Conservation (phyloP, 2,329 filamentous ascomycete species). For the Exophiala xenobiotica region DNA sequence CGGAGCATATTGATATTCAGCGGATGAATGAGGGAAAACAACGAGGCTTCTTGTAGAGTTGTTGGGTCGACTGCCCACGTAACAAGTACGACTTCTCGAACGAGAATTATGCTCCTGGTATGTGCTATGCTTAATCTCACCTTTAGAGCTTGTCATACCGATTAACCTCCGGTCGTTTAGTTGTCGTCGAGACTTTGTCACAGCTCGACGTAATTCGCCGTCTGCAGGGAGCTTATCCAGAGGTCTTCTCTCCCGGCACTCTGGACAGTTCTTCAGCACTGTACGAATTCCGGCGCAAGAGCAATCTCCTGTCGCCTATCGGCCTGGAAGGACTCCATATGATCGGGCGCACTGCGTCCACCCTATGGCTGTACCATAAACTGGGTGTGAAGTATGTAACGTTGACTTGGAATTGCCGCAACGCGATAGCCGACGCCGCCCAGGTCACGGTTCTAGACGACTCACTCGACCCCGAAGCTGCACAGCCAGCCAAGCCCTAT, state of each 20-base stretch:
- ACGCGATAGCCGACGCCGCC: conserved; percentile 81
- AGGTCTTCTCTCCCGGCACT: conserved; percentile 60
- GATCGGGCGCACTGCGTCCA: conserved; percentile 75
- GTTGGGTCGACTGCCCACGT: conserved; percentile 72
- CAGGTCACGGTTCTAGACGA: conserved; percentile 50
- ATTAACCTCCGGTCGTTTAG: conserved; percentile 36
- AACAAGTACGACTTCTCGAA: conserved; percentile 50
- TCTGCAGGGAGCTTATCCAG: conserved; percentile 62
- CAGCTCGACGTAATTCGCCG: conserved; percentile 73
- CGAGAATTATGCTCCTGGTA: conserved; percentile 24
- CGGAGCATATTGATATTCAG: conserved; percentile 73
- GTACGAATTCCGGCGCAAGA: conserved; percentile 57
- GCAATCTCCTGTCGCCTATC: conserved; percentile 69
- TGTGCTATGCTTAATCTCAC: too few species aligned
- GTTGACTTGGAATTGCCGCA: conserved; percentile 93
- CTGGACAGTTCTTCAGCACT: conserved; percentile 62
- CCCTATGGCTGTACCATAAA: conserved; percentile 69
- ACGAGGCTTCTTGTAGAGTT: conserved; percentile 89
- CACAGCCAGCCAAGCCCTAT: conserved; percentile 38
- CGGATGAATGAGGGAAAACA: conserved; percentile 63
- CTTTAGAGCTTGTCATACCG: not conserved
- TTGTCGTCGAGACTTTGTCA: conserved; percentile 65
- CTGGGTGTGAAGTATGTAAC: conserved; percentile 88
- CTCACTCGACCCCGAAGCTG: conserved; percentile 9
- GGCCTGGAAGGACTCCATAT: conserved; percentile 89